Conservation (phyloP, 495 filamentous ascomycete species). For the Podospora pseudopauciseta region DNA sequence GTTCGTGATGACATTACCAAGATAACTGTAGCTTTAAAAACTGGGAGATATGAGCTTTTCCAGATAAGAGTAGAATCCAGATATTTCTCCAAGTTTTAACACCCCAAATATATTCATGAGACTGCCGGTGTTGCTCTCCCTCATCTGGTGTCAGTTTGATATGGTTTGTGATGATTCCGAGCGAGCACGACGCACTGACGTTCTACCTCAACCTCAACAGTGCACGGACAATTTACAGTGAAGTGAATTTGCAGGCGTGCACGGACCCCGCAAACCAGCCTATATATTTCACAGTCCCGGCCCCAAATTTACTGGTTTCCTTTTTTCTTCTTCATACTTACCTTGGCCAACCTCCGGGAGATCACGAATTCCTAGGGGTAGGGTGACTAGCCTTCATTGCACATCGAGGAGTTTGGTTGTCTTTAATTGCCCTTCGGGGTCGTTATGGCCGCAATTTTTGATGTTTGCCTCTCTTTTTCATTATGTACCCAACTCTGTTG, state of each 20-base stretch:
- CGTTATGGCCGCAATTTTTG: background rate
- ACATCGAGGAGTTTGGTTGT: background rate
- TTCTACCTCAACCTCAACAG: background rate
- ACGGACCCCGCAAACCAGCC: background rate
- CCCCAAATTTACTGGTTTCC: background rate
- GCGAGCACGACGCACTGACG: too few relatives aligned
- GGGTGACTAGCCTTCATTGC: background rate
- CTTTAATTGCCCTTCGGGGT: constrained; percentile 1
- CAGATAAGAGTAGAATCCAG: too few relatives aligned
- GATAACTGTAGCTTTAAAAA: too few relatives aligned
- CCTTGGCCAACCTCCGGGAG: background rate
- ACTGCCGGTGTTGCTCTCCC: too few relatives aligned
- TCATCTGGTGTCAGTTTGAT: too few relatives aligned
- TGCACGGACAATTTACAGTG: background rate
- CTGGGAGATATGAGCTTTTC: too few relatives aligned
- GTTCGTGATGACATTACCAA: too few relatives aligned
- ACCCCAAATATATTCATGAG: too few relatives aligned
- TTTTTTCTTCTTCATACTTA: constrained; percentile 3
- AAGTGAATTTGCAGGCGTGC: background rate
- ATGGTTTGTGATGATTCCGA: too few relatives aligned
- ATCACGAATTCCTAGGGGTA: background rate
- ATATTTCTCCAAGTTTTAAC: too few relatives aligned
- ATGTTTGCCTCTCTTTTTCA: background rate
- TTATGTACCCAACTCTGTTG: background rate
- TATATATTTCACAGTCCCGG: background rate